Evolutionary conservation across 23 red algal genomes (phyloP), one percentile per base, ranked within the genome.

Genomic region (Rhodosorus marinus): DNA sequence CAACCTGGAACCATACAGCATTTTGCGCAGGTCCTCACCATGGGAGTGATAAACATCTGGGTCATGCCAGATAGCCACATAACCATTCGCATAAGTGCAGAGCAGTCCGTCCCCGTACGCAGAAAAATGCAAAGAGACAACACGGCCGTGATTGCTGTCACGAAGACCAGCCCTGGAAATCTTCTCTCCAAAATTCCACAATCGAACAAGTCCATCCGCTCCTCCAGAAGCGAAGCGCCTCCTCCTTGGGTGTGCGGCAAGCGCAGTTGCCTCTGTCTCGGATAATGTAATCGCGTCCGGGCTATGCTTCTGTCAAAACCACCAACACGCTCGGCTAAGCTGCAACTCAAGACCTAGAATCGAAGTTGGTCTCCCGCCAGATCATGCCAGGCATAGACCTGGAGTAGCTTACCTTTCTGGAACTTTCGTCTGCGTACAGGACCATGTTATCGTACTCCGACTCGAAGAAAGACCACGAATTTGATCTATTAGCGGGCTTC

Each of bases 161-260:
- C n/a, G n/a, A n/a, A n/a, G n/a, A n/a, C n/a, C n/a, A n/a, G n/a
- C n/a, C n/a, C n/a, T n/a, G 19, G 63, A 75, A n/a, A 75, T 68
- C 0, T 62, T 52, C 33, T 87, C 67, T 29, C 60, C 82, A 52
- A 92, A 92, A 21, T 78, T 70, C 82, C 82, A 92, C 17, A 92
- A 56, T 43, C 68, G 54, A 3, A 92, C 67, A 6, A 73, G 64
- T 3, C 82, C 82, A 45, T 92, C 82, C 20, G 62, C 52, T 14
- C 67, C 72, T 21, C 82, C 82, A n/a, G 70, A 78, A 24, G 82
- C 70, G 72, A 72, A 92, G 23, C 74, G 60, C 24, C 62, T 52
- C 20, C 71, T 62, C n/a, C 78, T 35, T 29, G 82, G 82, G 59
- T 92, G 72, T 23, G 82, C 56, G n/a, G 52, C 54, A 9, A 92